Evolutionary conservation across 1,284 basidiomycete species (phyloP), one percentile per base, ranked within the genome.

Genomic region (Ceratobasidium sp.): DNA sequence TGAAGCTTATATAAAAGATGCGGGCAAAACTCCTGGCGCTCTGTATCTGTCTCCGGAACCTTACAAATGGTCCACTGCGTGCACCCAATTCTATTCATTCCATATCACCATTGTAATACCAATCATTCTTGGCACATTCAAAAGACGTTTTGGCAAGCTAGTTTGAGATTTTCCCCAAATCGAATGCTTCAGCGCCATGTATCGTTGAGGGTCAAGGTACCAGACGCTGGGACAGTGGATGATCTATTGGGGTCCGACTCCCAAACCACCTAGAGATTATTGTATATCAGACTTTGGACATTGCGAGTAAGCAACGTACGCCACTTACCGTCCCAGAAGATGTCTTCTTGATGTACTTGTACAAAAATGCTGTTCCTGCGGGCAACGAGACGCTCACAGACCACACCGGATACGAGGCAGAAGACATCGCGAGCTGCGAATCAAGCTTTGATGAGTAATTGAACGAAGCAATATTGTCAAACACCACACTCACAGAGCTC

Each of bases 321-420:
- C 23, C 5, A 85, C 89, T 80, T 80, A 91, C 90, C 77, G 83
- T 87, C 67, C 90, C 90, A 79, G 89, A 85, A 1, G 86, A 84
- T 79, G 89, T 88, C 82, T 89, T 90, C 40, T 89, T 84, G 79
- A 92, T 89, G 78, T 90, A 91, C 83, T 91, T 92, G 84, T 89
- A 92, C 80, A 89, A 80, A 82, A 92, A 90, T 0, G 81, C 80
- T 0, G 88, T 89, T 69, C 83, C 86, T 0, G 87, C 84, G 0
- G 90, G 88, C 0, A 92, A 80, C 28, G 83, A 82, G 13, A 91
- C 84, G 0, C 88, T 88, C 3, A 86, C 86, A 1, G 83, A 86
- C 91, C 91, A 92, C 0, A 86, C 83, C 1, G 91, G 90, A 80
- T 91, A 91, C n/a, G 83, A 83, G 1, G 87, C 86, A 4, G 90